phyloP scores from a whole-genome alignment of 1,284 basidiomycete species.

The Ganoderma boninense region DNA sequence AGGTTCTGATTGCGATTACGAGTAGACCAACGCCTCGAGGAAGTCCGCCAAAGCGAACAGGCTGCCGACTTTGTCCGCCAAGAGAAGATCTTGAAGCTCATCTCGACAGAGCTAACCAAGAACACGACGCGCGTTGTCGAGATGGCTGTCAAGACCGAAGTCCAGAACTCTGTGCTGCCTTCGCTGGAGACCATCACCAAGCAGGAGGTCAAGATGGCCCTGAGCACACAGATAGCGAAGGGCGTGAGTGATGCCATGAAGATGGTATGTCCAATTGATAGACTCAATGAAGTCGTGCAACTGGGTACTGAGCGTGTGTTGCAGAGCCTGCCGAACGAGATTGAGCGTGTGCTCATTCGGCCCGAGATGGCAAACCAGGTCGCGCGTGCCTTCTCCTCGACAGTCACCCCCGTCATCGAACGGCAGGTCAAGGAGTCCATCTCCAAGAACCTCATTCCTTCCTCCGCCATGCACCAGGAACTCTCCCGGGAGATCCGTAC shows the following conservation, averaged over 20 bases:
- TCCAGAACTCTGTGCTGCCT: constrained; percentile 82
- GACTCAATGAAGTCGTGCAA: background rate
- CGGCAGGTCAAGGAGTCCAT: constrained; percentile 83
- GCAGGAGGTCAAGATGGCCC: constrained; percentile 75
- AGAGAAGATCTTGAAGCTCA: constrained; percentile 86
- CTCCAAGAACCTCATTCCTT: constrained; percentile 75
- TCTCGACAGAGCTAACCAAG: constrained; percentile 83
- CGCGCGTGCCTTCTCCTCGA: constrained; percentile 71
- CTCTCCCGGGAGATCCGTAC: constrained; percentile 74
- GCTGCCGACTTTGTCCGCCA: constrained; percentile 81
- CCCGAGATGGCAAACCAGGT: constrained; percentile 80
- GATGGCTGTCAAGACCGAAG: constrained; percentile 82
- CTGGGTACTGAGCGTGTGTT: constrained; percentile 1
- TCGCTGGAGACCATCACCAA: constrained; percentile 81
- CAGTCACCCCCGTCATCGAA: constrained; percentile 77
- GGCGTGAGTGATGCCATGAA: constrained; percentile 76
- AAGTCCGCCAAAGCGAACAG: constrained; percentile 77
- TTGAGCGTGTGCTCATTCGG: constrained; percentile 79
- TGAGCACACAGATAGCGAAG: constrained; percentile 78
- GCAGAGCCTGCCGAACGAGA: constrained; percentile 77
- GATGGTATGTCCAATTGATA: constrained; percentile 57
- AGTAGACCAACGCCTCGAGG: constrained; percentile 82
- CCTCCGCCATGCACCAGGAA: constrained; percentile 78
- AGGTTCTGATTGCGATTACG: constrained; percentile 13
- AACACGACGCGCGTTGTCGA: constrained; percentile 88